Percentiles rank a stretch among this genome's conserved stretches.
These are phyloP conservation scores for Penicillium expansum DNA, from an alignment of 2,329 filamentous ascomycete species.

Conservation along the genomic window DNA sequence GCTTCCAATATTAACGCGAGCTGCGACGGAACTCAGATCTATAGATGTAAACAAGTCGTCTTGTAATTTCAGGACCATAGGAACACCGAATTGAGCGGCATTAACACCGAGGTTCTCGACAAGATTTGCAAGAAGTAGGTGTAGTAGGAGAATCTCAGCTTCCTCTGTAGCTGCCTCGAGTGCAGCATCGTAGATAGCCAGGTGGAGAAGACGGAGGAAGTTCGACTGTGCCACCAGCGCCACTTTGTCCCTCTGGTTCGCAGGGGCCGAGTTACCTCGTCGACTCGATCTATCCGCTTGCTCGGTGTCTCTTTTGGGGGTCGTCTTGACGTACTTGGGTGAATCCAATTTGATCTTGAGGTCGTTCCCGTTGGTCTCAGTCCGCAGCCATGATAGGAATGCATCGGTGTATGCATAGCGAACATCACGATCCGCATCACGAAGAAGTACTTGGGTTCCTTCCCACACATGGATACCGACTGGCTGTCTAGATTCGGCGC, in stretches of 20 bases:
- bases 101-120: conserved; percentile 78
- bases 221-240: conserved; percentile 57
- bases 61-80: conserved; percentile 86
- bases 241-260: conserved; percentile 56
- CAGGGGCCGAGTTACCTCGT: conserved; percentile 67
- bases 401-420: conserved; percentile 83
- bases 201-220: conserved; percentile 78
- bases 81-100: conserved; percentile 71
- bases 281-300: conserved; percentile 48
- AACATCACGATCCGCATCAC: conserved; percentile 73
- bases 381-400: conserved; percentile 75
- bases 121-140: conserved; percentile 72
- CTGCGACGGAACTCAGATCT: conserved; percentile 47
- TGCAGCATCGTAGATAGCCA: conserved; percentile 86
- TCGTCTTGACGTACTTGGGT: conserved; percentile 45
- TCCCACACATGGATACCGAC: conserved; percentile 88
- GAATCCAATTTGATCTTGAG: conserved; percentile 60
- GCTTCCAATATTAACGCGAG: conserved; percentile 77
- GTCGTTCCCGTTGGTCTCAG: conserved; percentile 71
- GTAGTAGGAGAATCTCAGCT: conserved; percentile 71
- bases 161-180: conserved; percentile 70
- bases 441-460: conserved; percentile 89
- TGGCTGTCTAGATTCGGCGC: conserved; percentile 66
- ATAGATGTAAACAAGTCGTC: conserved; percentile 63
- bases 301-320: conserved; percentile 45